Evolutionary conservation across 805 yeast genomes (phyloP), one percentile per base, ranked within the genome.

Genomic region (Brettanomyces bruxellensis): DNA sequence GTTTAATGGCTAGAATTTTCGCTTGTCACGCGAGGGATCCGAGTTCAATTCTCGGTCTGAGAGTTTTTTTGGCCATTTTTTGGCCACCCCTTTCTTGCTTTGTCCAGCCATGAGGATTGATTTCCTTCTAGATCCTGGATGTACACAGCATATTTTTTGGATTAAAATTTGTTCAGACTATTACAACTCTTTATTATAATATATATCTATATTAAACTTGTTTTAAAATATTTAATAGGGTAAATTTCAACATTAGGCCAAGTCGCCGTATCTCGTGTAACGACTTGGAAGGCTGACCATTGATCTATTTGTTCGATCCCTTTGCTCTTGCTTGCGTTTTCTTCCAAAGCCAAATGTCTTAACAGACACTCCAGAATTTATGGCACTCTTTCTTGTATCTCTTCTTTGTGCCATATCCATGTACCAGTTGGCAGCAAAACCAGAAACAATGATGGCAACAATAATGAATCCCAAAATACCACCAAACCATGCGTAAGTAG

Each of bases 401-500:
- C 38, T 48, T n/a, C 49, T 44, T 22, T 51, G 53, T 28, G 60
- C 48, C 39, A 48, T 49, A 13, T 51, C 53, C 48, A 65, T 45
- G 47, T 61, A 64, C 24, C 45, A 39, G 23, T 52, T 56, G 9
- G 62, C 67, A 44, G 47, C 40, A 1, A 46, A n/a, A 12, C 52
- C 58, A 35, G 58, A 48, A 4, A 51, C 46, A n/a, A 55, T 5
- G 43, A 59, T 58, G 23, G 59, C 40, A 5, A 55, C 49, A 34
- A 61, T 48, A 38, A 64, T 62, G 44, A 64, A 53, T 6, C 62
- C 64, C 22, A 65, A 34, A 35, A 65, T 65, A 32, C 67, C 65
- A 25, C 66, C 60, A 49, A 61, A 87, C 87, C 93, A 84, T 3
- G 69, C 76, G 37, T 73, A 63, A 40, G 65, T 67, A 2, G 44